Percentiles rank a stretch among this genome's conserved stretches.
These are phyloP conservation scores for Zasmidium cellare DNA, from an alignment of 2,329 filamentous ascomycete genomes.

Conservation along the genomic window DNA sequence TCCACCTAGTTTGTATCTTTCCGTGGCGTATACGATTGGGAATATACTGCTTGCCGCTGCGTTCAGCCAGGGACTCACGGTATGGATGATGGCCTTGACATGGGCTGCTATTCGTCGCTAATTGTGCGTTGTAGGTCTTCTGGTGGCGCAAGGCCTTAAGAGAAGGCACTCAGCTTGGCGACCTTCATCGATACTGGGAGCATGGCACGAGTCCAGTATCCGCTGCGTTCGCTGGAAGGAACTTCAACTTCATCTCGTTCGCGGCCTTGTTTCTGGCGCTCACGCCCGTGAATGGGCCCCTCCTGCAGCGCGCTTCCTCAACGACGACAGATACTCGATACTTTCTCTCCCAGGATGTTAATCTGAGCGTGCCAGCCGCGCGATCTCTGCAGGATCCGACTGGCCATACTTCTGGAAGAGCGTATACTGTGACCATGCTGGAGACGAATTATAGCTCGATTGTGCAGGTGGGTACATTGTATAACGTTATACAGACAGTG, in stretches of 20 bases:
- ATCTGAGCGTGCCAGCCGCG: constrained; percentile 9
- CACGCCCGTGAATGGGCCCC: constrained; percentile 18
- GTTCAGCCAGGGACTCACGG: constrained; percentile 17
- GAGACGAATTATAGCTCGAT: constrained; percentile 10
- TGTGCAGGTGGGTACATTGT: constrained; percentile 3
- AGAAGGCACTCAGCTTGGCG: constrained; percentile 18
- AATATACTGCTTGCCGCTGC: constrained; percentile 17
- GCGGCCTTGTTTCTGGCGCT: constrained; percentile 17
- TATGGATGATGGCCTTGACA: neutral
- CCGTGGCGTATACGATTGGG: constrained; percentile 17
- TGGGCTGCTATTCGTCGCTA: neutral
- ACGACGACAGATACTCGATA: constrained; percentile 11
- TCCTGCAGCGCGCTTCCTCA: constrained; percentile 17
- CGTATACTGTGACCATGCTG: constrained; percentile 13
- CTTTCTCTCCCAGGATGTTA: constrained; percentile 8
- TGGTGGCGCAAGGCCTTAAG: constrained; percentile 19
- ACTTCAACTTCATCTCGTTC: constrained; percentile 20
- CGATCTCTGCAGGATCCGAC: constrained; percentile 10
- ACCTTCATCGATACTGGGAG: constrained; percentile 17
- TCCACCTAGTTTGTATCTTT: constrained; percentile 18
- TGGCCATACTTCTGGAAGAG: constrained; percentile 15
- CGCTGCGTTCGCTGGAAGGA: constrained; percentile 12
- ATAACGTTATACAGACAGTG: neutral
- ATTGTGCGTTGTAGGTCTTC: constrained; percentile 7
- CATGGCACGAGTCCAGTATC: constrained; percentile 16